phyloP scores from a whole-genome alignment of 192 early-diverging fungal species.

The Backusella luteola region DNA sequence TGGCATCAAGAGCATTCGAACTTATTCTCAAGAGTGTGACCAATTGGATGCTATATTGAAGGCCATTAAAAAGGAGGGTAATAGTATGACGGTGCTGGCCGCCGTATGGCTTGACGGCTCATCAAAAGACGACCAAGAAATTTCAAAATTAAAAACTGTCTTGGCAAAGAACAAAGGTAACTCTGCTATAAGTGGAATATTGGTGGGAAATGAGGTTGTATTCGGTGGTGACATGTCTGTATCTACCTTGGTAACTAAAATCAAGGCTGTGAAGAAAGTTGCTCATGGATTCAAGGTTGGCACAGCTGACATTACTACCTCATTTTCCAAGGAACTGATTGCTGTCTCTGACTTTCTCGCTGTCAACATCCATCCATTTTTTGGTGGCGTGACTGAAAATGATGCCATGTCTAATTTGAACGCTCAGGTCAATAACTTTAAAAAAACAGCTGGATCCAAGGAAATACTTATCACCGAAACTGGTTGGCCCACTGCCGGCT shows the following conservation, averaged over 20 bases:
- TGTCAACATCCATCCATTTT: conserved; percentile 62
- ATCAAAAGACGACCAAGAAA: conserved; percentile 19
- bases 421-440: conserved; percentile 46
- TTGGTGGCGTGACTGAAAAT: conserved; percentile 45
- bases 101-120: conserved; percentile 30
- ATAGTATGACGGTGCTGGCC: conserved; percentile 31
- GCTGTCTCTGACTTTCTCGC: conserved; percentile 55
- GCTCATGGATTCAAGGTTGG: conserved; percentile 38
- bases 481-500: conserved; percentile 61
- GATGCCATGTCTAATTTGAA: conserved; percentile 45
- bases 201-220: conserved; percentile 29
- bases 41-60: conserved; percentile 22
- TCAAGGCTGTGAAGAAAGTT: conserved; percentile 26
- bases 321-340: conserved; percentile 35
- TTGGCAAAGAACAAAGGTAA: background rate
- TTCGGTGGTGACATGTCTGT: conserved; percentile 7
- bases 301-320: conserved; percentile 53
- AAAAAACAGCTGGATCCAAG: conserved; percentile 40
- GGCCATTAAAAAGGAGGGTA: conserved; percentile 14
- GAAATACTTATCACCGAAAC: conserved; percentile 55
- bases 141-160: conserved; percentile 5
- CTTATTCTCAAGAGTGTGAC: conserved; percentile 38
- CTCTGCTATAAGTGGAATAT: conserved; percentile 16
- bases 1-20: conserved; percentile 30
- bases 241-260: conserved; percentile 16